phyloP scores from a whole-genome alignment of 331 rosid species.

The Cydonia oblonga region DNA sequence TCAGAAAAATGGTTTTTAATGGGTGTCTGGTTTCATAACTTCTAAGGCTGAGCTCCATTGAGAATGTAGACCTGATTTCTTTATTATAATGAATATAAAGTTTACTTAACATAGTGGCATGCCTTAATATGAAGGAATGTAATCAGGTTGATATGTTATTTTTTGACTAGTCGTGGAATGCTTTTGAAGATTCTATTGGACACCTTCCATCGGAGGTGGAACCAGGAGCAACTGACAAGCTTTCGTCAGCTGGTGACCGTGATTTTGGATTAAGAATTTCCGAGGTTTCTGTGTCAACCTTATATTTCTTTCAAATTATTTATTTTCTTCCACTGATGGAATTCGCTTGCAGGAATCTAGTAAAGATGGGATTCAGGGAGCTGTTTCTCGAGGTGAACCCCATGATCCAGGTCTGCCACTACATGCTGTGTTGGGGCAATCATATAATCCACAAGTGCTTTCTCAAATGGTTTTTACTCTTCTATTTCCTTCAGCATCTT shows the following conservation, averaged over 20 bases:
- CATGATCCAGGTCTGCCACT: conserved; percentile 14
- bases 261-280: conserved; percentile 21
- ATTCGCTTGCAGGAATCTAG: conserved; percentile 23
- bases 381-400: conserved; percentile 15
- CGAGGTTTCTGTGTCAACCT: conserved; percentile 36
- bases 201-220: conserved; percentile 23
- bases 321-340: not conserved
- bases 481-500: conserved; percentile 16
- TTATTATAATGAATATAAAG: not conserved
- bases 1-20: not conserved
- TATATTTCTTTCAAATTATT: not conserved
- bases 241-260: conserved; percentile 27
- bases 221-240: conserved; percentile 16
- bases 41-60: not conserved
- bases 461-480: conserved; percentile 32
- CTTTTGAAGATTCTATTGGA: conserved; percentile 45
- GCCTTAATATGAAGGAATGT: conserved; percentile 11
- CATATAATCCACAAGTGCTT: conserved; percentile 18
- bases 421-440: conserved; percentile 17
- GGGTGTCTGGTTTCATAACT: not conserved
- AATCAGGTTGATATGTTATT: conserved; percentile 3
- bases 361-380: conserved; percentile 18
- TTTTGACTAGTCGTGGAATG: conserved; percentile 61
- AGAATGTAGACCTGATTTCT: not conserved
- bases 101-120: not conserved